phyloP scores from a whole-genome alignment of 139 green algal species.

The Coelastrella sp. region DNA sequence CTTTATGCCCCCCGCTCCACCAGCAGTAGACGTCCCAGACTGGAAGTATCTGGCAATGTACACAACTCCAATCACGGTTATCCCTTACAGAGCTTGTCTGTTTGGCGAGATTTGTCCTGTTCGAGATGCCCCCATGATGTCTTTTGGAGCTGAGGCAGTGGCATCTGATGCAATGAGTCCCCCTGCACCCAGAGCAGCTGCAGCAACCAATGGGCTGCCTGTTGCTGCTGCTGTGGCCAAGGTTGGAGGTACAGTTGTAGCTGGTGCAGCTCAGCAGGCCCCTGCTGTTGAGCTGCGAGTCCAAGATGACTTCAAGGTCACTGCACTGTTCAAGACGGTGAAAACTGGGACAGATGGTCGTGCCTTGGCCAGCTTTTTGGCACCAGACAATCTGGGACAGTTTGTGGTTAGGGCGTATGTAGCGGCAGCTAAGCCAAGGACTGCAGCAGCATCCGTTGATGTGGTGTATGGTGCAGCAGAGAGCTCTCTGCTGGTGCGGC shows the following conservation, averaged over 20 bases:
- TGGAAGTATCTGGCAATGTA: slow-evolving; percentile 19
- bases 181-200: neutral
- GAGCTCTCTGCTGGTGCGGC: slow-evolving; percentile 59
- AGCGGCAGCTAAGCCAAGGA: slow-evolving; percentile 34
- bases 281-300: slow-evolving; percentile 12
- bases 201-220: neutral
- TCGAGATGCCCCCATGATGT: neutral
- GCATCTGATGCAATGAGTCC: neutral
- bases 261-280: neutral
- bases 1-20: neutral
- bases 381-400: slow-evolving; percentile 60
- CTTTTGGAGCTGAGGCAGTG: neutral
- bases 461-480: slow-evolving; percentile 63
- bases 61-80: slow-evolving; percentile 4
- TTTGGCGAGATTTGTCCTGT: neutral
- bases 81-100: neutral
- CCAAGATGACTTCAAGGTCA: slow-evolving; percentile 47
- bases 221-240: neutral
- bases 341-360: slow-evolving; percentile 37
- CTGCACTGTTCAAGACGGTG: slow-evolving; percentile 49
- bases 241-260: neutral
- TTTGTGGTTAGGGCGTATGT: slow-evolving; percentile 55
- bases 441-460: slow-evolving; percentile 19
- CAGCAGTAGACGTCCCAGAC: slow-evolving; percentile 45
- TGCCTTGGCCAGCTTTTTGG: slow-evolving; percentile 40